Evolutionary conservation across 306 rosid species (phyloP).

Genomic region (Citrullus amarus): DNA sequence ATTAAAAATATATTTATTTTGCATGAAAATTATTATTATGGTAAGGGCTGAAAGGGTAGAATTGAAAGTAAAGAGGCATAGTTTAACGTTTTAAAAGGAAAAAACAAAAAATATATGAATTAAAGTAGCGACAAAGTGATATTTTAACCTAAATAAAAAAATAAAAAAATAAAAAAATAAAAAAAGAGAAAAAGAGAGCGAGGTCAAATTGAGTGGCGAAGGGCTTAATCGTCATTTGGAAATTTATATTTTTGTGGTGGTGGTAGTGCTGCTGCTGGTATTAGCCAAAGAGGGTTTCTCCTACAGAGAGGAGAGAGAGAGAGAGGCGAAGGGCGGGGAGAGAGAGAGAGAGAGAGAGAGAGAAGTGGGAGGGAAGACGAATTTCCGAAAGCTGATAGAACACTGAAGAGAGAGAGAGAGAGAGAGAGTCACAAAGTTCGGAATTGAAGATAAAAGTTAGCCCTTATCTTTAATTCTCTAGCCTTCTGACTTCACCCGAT

Average conservation of each 20-base stretch:
- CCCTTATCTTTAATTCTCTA: neutral
- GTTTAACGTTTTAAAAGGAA: too few species aligned
- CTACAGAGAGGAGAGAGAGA: neutral
- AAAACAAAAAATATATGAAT: too few species aligned
- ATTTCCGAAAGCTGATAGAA: constrained; percentile 10
- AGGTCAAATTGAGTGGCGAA: constrained; percentile 85
- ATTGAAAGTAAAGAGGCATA: too few species aligned
- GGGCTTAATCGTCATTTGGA: constrained; percentile 41
- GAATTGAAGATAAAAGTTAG: constrained; percentile 16
- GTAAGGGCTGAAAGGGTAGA: too few species aligned
- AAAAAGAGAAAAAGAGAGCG: constrained; percentile 10
- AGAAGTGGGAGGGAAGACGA: neutral
- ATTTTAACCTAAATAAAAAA: too few species aligned
- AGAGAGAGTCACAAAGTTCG: constrained; percentile 20
- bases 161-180: too few species aligned
- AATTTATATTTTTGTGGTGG: constrained; percentile 49
- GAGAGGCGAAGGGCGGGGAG: neutral
- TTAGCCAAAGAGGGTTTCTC: constrained; percentile 40
- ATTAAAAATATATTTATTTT: too few species aligned
- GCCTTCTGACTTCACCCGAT: constrained; percentile 24
- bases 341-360: neutral
- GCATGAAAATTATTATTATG: too few species aligned
- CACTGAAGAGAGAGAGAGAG: constrained; percentile 21
- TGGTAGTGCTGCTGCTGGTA: constrained; percentile 12
- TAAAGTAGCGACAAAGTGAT: too few species aligned